A percentile compares a stretch with the other conserved stretches of the same genome.
These are phyloP conservation scores for Termitomyces sp. DNA, from an alignment of 768 basidiomycete species.

Conservation along the genomic window DNA sequence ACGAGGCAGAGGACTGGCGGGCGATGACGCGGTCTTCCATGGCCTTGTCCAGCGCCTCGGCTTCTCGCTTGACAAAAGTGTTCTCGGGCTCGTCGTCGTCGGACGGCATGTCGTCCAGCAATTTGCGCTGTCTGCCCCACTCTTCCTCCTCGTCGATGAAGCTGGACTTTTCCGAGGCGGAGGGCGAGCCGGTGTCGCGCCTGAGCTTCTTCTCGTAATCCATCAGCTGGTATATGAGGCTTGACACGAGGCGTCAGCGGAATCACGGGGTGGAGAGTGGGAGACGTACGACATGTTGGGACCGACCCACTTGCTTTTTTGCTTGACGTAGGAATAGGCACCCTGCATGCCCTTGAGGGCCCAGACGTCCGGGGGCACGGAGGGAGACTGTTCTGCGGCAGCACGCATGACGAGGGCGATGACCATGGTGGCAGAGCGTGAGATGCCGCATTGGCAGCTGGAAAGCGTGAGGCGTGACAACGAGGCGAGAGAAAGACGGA, in stretches of 20 bases:
- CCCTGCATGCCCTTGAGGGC: constrained; percentile 84
- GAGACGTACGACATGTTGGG: constrained; percentile 88
- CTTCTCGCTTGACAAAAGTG: constrained; percentile 63
- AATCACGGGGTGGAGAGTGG: constrained; percentile 10
- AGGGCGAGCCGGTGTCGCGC: constrained; percentile 42
- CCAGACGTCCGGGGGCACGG: constrained; percentile 72
- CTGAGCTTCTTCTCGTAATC: constrained; percentile 82
- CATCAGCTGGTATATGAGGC: constrained; percentile 89
- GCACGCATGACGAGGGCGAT: constrained; percentile 94
- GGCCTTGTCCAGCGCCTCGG: constrained; percentile 77
- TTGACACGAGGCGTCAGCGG: constrained; percentile 24
- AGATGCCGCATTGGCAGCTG: constrained; percentile 93
- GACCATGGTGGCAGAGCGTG: constrained; percentile 83
- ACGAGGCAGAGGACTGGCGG: constrained; percentile 66
- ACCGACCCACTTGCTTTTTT: constrained; percentile 82
- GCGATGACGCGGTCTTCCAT: constrained; percentile 82
- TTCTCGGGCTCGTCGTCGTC: constrained; percentile 55
- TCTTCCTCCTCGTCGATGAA: constrained; percentile 70
- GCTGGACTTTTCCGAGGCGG: constrained; percentile 49
- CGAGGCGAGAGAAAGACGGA: constrained; percentile 20
- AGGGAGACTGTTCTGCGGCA: constrained; percentile 61
- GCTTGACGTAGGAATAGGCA: constrained; percentile 85
- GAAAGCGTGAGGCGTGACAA: constrained; percentile 15
- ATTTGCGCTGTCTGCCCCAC: constrained; percentile 66
- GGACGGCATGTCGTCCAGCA: constrained; percentile 51